Percentiles rank a stretch among this genome's conserved stretches.
phyloP scores from a whole-genome alignment of 2,329 filamentous ascomycete genomes.

The Penicillium nordicum region DNA sequence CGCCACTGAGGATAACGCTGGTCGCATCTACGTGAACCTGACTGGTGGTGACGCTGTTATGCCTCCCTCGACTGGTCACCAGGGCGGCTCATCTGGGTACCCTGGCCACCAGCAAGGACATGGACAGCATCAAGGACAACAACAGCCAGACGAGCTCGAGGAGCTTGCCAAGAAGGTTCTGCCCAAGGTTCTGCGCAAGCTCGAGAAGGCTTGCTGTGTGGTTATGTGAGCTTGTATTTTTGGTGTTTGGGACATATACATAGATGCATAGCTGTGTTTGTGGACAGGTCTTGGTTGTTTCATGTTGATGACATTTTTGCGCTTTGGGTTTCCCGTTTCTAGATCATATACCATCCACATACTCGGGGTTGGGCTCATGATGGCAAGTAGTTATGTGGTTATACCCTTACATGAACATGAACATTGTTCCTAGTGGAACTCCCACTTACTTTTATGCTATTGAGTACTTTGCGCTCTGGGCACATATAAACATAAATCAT shows the following conservation, averaged over 20 bases:
- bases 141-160: slow-evolving; percentile 57
- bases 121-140: slow-evolving; percentile 46
- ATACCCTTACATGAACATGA: slow-evolving; percentile 7
- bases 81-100: slow-evolving; percentile 6
- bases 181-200: slow-evolving; percentile 58
- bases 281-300: background rate
- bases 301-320: background rate
- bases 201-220: slow-evolving; percentile 68
- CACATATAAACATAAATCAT: slow-evolving; percentile 5
- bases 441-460: background rate
- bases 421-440: background rate
- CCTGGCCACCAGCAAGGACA: slow-evolving; percentile 43
- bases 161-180: slow-evolving; percentile 60
- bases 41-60: slow-evolving; percentile 63
- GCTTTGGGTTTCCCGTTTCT: background rate
- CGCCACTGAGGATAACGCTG: slow-evolving; percentile 81
- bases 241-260: slow-evolving; percentile 8
- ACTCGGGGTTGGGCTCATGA: background rate
- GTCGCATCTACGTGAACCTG: slow-evolving; percentile 83
- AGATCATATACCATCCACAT: background rate
- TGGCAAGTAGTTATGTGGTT: background rate
- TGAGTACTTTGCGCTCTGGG: background rate
- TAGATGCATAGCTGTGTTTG: background rate
- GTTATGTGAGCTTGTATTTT: slow-evolving; percentile 59
- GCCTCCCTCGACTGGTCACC: slow-evolving; percentile 40